Base-by-base conservation (phyloP, 805 yeast species). In the Metschnikowia aberdeeniae region DNA sequence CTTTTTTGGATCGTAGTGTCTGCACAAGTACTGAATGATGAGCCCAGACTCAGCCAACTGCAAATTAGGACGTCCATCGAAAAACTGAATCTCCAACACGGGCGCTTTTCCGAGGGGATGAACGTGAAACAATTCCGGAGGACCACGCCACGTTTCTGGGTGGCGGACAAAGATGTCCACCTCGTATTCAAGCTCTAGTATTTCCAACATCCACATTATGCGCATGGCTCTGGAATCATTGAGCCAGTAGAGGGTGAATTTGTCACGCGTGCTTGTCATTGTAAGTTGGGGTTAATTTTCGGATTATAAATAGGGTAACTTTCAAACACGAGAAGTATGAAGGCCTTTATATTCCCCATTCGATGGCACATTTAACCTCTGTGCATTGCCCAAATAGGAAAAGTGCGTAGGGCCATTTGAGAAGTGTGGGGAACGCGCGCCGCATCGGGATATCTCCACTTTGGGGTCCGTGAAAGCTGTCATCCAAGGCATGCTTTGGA, bases 71-170 rank as follows among this genome's bases (percentile, higher is more conserved):
- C 51, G 42, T 2, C 73, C 73, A 50, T 70, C 72, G 20, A 63
- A 67, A 27, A 54, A 54, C n/a, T 45, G 40, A 22, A 50, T 42
- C 50, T 77, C 83, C 36, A 85, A 50, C 1, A 82, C 60, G 1
- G 92, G 92, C 0, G 81, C 66, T 55, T 80, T 81, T 0, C 89
- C 89, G 19, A 78, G 61, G 8, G 86, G 84, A 55, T 80, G 85
- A 9, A 81, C 64, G 33, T 75, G 66, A 47, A 68, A 68, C 33
- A 82, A 60, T 31, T 67, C 80, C 6, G 54, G 52, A 30, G 62
- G 55, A 3, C 68, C 70, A 34, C 77, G 63, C 62, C 70, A 70
- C 14, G 70, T 67, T 7, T 66, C 62, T 2, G 70, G 66, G 49
- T 76, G 67, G 40, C 89, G 71, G 45, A 73, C 62, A 60, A 78